Percentiles rank a stretch among this genome's conserved stretches.
These are phyloP conservation scores for Solanum okadae DNA, from an alignment of 257 asterid genomes.

Conservation along the genomic window DNA sequence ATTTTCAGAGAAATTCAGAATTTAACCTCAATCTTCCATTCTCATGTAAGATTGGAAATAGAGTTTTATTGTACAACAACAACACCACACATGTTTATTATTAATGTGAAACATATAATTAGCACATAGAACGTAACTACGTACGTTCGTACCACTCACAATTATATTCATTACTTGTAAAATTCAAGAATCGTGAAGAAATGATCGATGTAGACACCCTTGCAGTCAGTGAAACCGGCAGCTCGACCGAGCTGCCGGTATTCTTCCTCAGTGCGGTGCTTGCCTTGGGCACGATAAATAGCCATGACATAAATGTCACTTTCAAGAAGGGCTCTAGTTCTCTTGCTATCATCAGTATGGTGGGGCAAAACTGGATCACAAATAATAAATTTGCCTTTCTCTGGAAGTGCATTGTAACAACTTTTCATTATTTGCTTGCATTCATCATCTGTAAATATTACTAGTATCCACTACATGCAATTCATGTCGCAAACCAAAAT, in stretches of 20 bases:
- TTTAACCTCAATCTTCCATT: background rate
- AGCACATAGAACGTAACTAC: background rate
- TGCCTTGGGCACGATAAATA: conserved; percentile 10
- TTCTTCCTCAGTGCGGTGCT: conserved; percentile 14
- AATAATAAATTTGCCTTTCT: conserved; percentile 6
- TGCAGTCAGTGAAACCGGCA: background rate
- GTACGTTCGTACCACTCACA: too few relatives aligned
- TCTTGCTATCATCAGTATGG: conserved; percentile 6
- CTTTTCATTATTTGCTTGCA: conserved; percentile 8
- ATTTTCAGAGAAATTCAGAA: too few relatives aligned
- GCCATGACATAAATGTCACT: conserved; percentile 18
- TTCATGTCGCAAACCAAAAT: background rate
- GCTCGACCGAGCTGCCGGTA: conserved; percentile 5
- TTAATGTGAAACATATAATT: background rate
- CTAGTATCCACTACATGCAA: conserved; percentile 9
- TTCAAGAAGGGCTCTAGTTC: conserved; percentile 19
- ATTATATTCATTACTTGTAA: conserved; percentile 1
- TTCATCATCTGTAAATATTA: conserved; percentile 13
- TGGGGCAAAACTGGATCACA: conserved; percentile 22
- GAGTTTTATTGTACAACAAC: background rate
- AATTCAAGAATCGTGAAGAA: conserved; percentile 16
- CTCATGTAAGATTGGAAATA: background rate
- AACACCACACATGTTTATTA: background rate
- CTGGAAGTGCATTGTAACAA: conserved; percentile 11
- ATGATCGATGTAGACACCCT: background rate